Evolutionary conservation across 2,329 filamentous ascomycete genomes (phyloP), one percentile per base, ranked within the genome.

Genomic region (Aureobasidium sp.): DNA sequence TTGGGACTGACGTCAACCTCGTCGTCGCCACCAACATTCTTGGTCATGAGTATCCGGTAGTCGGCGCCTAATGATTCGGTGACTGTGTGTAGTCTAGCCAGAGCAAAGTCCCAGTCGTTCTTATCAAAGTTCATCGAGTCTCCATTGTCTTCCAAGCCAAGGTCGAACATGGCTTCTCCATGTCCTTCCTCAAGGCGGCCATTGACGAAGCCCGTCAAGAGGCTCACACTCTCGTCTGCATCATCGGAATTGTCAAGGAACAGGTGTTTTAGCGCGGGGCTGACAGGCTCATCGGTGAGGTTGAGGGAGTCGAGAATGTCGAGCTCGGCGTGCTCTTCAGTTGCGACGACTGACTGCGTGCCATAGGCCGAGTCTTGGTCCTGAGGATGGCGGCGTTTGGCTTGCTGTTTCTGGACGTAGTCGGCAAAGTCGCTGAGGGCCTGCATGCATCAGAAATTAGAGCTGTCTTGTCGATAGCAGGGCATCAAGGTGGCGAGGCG

Each of bases 401-500:
- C 86, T 75, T 97, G 94, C 73, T 97, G 92, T 73, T 91, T 89
- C 75, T 97, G 91, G 66, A 97, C 94, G 70, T 97, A 97, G 70
- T 99, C 94, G 74, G 92, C 91, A 73, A 99, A 99, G 69, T 97
- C 94, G 78, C 89, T 94, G 61, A 99, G 82, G 11, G 93, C 92
- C 84, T 86, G 64, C 6, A 14, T 36, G 6, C 14, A 25, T 30
- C 14, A 36, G 5, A 34, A 45, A 47, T 61, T 32, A 62, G 48
- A 51, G 34, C 32, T 32, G 27, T 32, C 3, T 37, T 8, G 37
- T 6, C n/a, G n/a, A n/a, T n/a, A 37, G 16, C 45, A 36, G 1
- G 1, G 39, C 14, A 32, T 5, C 42, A 48, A 29, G 29, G 54
- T 44, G 36, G 29, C 57, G 41, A 42, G 53, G 34, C 48, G 41